Base-by-base conservation (phyloP, 805 yeast species). In the Lipomyces yamanashiensis region DNA sequence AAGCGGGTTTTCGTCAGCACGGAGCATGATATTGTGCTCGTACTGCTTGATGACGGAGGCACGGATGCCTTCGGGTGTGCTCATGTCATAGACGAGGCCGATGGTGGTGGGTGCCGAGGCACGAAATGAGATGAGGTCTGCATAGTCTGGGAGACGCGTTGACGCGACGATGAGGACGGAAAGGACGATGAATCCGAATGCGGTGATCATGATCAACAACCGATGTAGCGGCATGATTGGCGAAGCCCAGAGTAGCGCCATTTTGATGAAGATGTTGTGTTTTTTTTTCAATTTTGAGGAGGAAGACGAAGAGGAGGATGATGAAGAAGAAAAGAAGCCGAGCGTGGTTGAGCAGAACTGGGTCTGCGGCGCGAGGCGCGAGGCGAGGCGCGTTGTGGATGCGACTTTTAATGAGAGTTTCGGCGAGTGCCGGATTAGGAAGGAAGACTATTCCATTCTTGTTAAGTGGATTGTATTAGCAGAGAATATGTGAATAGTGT, bases 11-110 rank as follows among this genome's bases (percentile, higher is more conserved):
- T 40, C 23, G 15, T 28, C 48, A 34, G 59, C 48, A 9, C 17
- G 21, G 6, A 60, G 36, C 3, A 28, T 15, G 19, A 19, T 13
- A 34, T 54, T 54, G 17, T 39, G 19, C 50, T 60, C 59, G 37
- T 54, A 60, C 43, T 60, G 63, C 48, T 19, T 39, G 41, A 52
- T 33, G 28, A 52, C 39, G 8, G 62, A 52, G 43, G 45, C 36
- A 8, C 52, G 39, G 43, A 51, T 17, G 17, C 39, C 39, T 7
- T 15, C 39, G 13, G 53, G 53, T 17, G 45, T 49, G 21, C 21
- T 49, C 19, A n/a, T 9, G 40, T 33, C 40, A 21, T 13, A 15
- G 21, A 15, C 53, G 13, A 34, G 23, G 34, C 23, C 53, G 10
- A 19, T 17, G 19, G 53, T 5, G 8, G 33, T 17, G 10, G 54